Evolutionary conservation across 306 rosid genomes (phyloP).

Genomic region (Erythrophleum fordii): DNA sequence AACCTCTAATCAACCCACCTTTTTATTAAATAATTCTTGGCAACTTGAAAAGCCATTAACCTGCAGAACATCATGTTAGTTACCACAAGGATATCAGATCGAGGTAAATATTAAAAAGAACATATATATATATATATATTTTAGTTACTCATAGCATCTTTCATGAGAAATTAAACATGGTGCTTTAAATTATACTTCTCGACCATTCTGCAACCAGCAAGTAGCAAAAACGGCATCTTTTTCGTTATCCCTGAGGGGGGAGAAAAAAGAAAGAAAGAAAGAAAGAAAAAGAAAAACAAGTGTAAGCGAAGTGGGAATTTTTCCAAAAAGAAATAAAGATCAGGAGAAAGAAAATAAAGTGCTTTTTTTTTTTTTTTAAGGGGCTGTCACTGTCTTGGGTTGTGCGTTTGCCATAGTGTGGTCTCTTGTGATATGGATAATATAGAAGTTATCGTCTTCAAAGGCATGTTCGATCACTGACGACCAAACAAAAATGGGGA

Average conservation of each 20-base stretch:
- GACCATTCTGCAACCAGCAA: slow-evolving; percentile 27
- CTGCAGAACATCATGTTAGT: background rate
- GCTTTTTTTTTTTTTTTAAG: background rate
- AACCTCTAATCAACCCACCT: background rate
- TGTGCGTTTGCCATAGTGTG: slow-evolving; percentile 20
- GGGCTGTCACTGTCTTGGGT: slow-evolving; percentile 28
- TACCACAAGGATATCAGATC: too few species aligned
- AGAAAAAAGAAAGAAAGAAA: background rate
- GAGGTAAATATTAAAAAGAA: too few species aligned
- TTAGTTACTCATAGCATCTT: slow-evolving; percentile 34
- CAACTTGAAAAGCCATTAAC: background rate
- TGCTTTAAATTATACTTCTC: slow-evolving; percentile 9
- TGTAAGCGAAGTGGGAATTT: slow-evolving; percentile 16
- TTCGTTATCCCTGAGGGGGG: background rate
- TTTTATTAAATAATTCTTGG: background rate
- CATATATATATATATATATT: too few species aligned
- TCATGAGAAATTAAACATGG: background rate
- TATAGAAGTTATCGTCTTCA: background rate
- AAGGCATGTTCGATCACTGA: slow-evolving; percentile 25
- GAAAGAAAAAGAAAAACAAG: too few species aligned
- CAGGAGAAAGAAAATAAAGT: background rate
- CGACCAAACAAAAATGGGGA: slow-evolving; percentile 23
- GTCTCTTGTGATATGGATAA: slow-evolving; percentile 18
- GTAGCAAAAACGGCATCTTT: slow-evolving; percentile 29
- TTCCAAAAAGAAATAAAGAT: background rate